Evolutionary conservation across 495 filamentous ascomycete species (phyloP), one percentile per base, ranked within the genome.

Genomic region (Penicillium herquei): DNA sequence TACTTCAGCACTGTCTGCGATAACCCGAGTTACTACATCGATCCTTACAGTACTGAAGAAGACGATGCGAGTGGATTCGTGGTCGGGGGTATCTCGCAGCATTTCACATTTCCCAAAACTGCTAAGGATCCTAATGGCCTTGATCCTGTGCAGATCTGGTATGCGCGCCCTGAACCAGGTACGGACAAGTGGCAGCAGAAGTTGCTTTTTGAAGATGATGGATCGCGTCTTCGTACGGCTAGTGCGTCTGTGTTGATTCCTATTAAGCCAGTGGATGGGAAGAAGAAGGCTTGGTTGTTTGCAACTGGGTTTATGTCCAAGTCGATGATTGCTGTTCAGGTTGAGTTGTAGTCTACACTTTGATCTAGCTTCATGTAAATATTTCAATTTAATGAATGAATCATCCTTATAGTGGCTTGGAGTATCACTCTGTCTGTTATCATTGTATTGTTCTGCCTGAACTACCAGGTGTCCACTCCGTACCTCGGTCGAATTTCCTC

Each of bases 131-230:
- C 75, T 6, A 55, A 64, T 0, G 75, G 65, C 17, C 67, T 64
- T 51, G 75, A 80, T 14, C 65, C 75, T 7, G 67, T 76, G 13
- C 72, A 81, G 48, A 78, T 84, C 12, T 81, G 74, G 73, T 76
- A 75, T 61, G 51, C 72, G 11, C 70, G 68, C 6, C 69, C 50
- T 17, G 52, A 57, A n/a, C 40, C 52, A 6, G 52, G 54, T 9
- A 47, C 51, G 16, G 56, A 39, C 3, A 61, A 55, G 17, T 79
- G 77, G 72, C 75, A 78, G 37, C 71, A 69, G 45, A 66, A 60
- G 16, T 14, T 85, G 14, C 34, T 87, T 9, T 85, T 86, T 55
- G 78, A 81, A 55, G 84, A 87, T 59, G 81, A 85, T 55, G 82
- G 84, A 6, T 69, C 57, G 7, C 67, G 62, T 46, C 70, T 87